Evolutionary conservation across 345 rosid genomes (phyloP).

Genomic region (Hibiscus tridactylites): DNA sequence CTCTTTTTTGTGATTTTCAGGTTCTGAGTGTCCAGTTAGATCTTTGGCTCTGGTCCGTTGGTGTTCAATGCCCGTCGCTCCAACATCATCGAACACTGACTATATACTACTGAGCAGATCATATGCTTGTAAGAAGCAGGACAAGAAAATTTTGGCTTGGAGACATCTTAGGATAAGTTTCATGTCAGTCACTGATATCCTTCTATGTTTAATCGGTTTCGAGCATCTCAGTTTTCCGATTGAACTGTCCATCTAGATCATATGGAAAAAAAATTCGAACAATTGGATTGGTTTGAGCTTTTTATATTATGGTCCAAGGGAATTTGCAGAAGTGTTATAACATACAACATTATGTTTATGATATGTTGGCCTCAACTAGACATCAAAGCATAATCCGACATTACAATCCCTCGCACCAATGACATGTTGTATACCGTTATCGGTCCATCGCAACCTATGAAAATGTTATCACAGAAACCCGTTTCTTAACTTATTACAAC

Average conservation of each 20-base stretch:
- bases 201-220: not conserved
- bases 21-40: constrained; percentile 68
- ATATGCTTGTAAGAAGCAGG: not conserved
- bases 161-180: not conserved
- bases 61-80: constrained; percentile 44
- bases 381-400: not conserved
- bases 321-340: not conserved
- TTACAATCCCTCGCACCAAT: not conserved
- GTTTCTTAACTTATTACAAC: not conserved
- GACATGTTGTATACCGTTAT: too few relatives aligned
- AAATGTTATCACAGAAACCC: too few relatives aligned
- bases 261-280: not conserved
- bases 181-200: not conserved
- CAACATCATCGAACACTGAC: constrained; percentile 64
- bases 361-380: not conserved
- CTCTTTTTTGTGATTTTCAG: constrained; percentile 29
- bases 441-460: too few relatives aligned
- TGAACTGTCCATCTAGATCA: not conserved
- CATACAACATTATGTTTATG: not conserved
- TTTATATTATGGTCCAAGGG: not conserved
- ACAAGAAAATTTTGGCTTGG: constrained; percentile 3
- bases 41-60: constrained; percentile 82
- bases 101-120: constrained; percentile 42
- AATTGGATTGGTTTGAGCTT: not conserved
- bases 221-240: not conserved